Conservation (phyloP, 2,329 filamentous ascomycete species). For the Trichoderma sp. region DNA sequence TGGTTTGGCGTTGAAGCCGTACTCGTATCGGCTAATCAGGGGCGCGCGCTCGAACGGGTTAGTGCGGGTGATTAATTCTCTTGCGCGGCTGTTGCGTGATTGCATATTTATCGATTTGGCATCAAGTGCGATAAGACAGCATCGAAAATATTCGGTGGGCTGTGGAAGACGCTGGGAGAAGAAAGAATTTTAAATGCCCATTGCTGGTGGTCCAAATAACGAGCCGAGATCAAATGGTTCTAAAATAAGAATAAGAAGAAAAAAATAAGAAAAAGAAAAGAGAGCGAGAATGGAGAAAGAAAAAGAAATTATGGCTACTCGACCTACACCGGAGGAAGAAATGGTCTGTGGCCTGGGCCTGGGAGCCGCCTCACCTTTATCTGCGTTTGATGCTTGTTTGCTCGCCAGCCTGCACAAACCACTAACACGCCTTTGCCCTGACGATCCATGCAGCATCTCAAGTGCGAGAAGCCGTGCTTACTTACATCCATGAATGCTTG, state of each 20-base stretch:
- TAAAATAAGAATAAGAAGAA: background rate
- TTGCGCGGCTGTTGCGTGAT: background rate
- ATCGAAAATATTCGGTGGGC: background rate
- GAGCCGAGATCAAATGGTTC: background rate
- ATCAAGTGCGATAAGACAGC: background rate
- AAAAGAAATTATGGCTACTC: background rate
- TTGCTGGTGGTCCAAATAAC: background rate
- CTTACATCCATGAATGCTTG: background rate
- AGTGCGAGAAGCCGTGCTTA: background rate
- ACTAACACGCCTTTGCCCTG: background rate
- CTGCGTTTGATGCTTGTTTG: constrained; percentile 8
- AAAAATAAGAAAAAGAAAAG: background rate
- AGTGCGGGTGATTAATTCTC: constrained; percentile 13
- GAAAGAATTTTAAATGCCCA: background rate
- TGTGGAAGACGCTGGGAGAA: background rate
- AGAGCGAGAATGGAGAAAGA: background rate
- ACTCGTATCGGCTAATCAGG: constrained; percentile 21
- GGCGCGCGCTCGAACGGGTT: constrained; percentile 22
- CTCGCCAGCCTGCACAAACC: background rate
- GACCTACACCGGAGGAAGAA: background rate
- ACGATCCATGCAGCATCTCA: constrained; percentile 5
- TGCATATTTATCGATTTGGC: constrained; percentile 2
- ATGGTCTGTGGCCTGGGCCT: background rate
- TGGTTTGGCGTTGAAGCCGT: constrained; percentile 18
- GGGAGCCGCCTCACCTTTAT: constrained; percentile 11